These are phyloP conservation scores for Forsythia viridissima DNA, from an alignment of 257 asterid genomes.

Conservation along the genomic window DNA sequence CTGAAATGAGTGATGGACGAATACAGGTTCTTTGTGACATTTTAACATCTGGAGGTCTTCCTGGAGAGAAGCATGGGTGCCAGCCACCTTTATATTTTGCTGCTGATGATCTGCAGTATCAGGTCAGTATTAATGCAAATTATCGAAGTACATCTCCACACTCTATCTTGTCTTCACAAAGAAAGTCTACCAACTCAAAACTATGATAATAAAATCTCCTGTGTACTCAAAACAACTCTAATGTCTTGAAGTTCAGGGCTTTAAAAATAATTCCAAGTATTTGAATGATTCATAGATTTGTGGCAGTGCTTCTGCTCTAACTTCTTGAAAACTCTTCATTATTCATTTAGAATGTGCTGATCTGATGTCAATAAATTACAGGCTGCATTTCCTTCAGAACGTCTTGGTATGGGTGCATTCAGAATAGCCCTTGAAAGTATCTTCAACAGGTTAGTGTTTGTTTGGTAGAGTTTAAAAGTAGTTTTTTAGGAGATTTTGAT, in stretches of 20 bases:
- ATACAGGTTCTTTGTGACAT: conserved; percentile 62
- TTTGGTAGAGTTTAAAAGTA: too few species aligned
- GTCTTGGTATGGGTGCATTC: conserved; percentile 74
- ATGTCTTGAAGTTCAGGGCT: not conserved
- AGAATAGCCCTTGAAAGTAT: conserved; percentile 65
- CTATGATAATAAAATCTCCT: not conserved
- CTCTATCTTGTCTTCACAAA: not conserved
- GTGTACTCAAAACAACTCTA: not conserved
- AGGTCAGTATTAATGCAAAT: conserved; percentile 36
- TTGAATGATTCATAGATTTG: not conserved
- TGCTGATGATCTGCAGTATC: conserved; percentile 69
- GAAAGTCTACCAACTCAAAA: not conserved
- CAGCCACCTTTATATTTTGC: conserved; percentile 64
- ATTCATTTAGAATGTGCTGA: conserved; percentile 14
- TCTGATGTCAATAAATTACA: conserved; percentile 23
- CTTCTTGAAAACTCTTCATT: conserved; percentile 12
- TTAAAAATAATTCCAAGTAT: not conserved
- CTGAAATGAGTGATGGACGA: conserved; percentile 22
- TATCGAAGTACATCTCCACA: not conserved
- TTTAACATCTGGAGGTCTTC: conserved; percentile 59
- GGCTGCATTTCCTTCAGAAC: conserved; percentile 72
- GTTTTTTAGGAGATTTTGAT: too few species aligned
- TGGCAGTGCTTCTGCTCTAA: not conserved
- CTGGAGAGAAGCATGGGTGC: conserved; percentile 42
- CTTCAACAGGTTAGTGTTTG: conserved; percentile 47